Evolutionary conservation across 176 grass and related monocot genomes (phyloP).

Genomic region (Paspalum vaginatum): DNA sequence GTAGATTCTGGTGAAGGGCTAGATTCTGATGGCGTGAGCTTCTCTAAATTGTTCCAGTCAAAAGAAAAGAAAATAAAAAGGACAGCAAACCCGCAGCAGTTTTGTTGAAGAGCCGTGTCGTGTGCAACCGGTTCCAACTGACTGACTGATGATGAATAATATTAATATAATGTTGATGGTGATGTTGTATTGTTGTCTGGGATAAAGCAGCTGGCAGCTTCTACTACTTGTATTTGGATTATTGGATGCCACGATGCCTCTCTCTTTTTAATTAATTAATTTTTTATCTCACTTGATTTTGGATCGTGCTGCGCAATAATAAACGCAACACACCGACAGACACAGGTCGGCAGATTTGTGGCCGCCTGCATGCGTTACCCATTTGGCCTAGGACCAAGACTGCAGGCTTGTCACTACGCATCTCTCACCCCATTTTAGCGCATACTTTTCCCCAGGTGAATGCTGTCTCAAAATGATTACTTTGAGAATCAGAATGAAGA

Average conservation of each 20-base stretch:
- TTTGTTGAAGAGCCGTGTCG: not conserved
- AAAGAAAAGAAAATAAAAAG: too few relatives aligned
- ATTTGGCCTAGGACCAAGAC: not conserved
- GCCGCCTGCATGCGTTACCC: not conserved
- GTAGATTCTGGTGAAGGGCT: not conserved
- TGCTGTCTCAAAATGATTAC: too few relatives aligned
- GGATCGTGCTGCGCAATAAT: not conserved
- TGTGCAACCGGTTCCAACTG: not conserved
- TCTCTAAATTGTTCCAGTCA: not conserved
- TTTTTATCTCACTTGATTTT: too few relatives aligned
- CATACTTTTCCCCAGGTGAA: too few relatives aligned
- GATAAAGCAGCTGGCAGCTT: not conserved
- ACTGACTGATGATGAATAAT: not conserved
- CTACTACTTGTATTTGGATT: too few relatives aligned
- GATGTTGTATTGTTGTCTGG: not conserved
- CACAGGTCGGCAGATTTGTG: not conserved
- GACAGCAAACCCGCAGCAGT: not conserved
- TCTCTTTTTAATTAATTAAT: too few relatives aligned
- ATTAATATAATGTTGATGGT: not conserved
- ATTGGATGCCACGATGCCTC: too few relatives aligned
- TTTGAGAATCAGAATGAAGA: too few relatives aligned
- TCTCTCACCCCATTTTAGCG: too few relatives aligned
- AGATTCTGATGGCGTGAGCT: not conserved
- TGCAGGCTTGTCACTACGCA: too few relatives aligned
- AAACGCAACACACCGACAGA: not conserved